Conservation (phyloP, 2,329 filamentous ascomycete species). For the Chrysoporthe deuterocubensis region DNA sequence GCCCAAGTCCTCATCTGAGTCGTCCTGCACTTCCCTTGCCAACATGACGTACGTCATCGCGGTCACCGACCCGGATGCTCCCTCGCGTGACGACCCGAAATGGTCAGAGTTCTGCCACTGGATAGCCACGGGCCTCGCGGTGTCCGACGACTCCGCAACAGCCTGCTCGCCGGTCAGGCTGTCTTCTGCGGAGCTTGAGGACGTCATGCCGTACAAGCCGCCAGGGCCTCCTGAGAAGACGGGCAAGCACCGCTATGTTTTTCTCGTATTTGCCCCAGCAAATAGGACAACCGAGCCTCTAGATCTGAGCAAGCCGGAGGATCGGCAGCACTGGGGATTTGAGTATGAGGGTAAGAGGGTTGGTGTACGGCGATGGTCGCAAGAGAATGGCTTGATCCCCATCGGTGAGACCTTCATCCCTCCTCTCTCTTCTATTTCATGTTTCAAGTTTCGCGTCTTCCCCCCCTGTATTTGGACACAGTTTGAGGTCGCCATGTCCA, state of each 20-base stretch:
- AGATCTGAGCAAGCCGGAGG: slow-evolving; percentile 40
- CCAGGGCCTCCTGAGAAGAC: slow-evolving; percentile 47
- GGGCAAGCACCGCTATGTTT: slow-evolving; percentile 49
- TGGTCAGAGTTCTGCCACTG: slow-evolving; percentile 53
- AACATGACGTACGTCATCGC: slow-evolving; percentile 38
- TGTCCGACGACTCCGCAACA: slow-evolving; percentile 6
- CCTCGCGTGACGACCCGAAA: slow-evolving; percentile 46
- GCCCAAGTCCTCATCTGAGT: slow-evolving; percentile 23
- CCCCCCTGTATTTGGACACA: too few relatives aligned
- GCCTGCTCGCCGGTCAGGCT: neutral
- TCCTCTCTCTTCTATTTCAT: neutral
- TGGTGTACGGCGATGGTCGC: slow-evolving; percentile 46
- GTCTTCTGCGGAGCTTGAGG: slow-evolving; percentile 32
- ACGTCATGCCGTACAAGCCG: slow-evolving; percentile 47
- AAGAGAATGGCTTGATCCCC: slow-evolving; percentile 45
- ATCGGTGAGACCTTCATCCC: slow-evolving; percentile 38
- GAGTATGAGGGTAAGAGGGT: slow-evolving; percentile 40
- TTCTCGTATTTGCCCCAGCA: slow-evolving; percentile 44
- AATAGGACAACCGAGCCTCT: slow-evolving; percentile 45
- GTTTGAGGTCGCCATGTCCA: too few relatives aligned
- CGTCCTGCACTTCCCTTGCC: neutral
- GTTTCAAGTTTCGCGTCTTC: too few relatives aligned
- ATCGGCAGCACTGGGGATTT: slow-evolving; percentile 46
- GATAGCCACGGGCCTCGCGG: slow-evolving; percentile 43
- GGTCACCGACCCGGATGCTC: slow-evolving; percentile 50